These are phyloP conservation scores for Wallacemonas sp. DNA, from an alignment of 208 protist species.

Conservation along the genomic window DNA sequence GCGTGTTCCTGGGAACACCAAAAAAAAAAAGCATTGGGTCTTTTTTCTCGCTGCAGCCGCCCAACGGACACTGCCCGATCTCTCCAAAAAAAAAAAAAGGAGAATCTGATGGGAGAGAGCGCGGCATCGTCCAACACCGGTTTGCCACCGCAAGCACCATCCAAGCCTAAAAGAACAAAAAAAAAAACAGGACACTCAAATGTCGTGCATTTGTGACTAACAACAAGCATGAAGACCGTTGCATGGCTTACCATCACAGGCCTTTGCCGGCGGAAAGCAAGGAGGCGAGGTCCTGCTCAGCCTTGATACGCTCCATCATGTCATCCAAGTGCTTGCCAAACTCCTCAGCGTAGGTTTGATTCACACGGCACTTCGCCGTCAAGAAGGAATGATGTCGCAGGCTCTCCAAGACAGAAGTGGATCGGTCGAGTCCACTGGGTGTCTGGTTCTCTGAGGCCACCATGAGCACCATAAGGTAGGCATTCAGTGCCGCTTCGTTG, in stretches of 20 bases:
- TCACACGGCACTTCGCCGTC: constrained; percentile 46
- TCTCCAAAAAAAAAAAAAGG: too few relatives aligned
- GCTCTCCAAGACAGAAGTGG: constrained; percentile 71
- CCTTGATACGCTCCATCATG: constrained; percentile 57
- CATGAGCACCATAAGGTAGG: constrained; percentile 80
- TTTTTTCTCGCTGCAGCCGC: too few relatives aligned
- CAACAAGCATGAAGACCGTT: too few relatives aligned
- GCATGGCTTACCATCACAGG: too few relatives aligned
- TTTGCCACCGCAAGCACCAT: too few relatives aligned
- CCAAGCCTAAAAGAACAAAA: too few relatives aligned
- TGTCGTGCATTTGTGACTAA: too few relatives aligned
- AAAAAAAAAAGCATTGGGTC: constrained; percentile 15
- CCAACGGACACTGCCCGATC: too few relatives aligned
- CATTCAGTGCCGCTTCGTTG: constrained; percentile 60
- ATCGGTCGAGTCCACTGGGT: constrained; percentile 59
- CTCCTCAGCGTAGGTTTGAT: constrained; percentile 44
- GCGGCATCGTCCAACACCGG: too few relatives aligned
- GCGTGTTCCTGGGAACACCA: background rate
- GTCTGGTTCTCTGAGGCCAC: constrained; percentile 67
- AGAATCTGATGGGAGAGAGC: too few relatives aligned
- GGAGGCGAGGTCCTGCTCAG: constrained; percentile 69
- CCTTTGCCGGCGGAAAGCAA: constrained; percentile 24
- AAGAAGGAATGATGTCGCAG: constrained; percentile 64
- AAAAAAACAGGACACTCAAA: too few relatives aligned
- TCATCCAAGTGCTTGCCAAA: constrained; percentile 67